phyloP scores from a whole-genome alignment of 2,329 filamentous ascomycete species.

The Shiraia bambusicola region DNA sequence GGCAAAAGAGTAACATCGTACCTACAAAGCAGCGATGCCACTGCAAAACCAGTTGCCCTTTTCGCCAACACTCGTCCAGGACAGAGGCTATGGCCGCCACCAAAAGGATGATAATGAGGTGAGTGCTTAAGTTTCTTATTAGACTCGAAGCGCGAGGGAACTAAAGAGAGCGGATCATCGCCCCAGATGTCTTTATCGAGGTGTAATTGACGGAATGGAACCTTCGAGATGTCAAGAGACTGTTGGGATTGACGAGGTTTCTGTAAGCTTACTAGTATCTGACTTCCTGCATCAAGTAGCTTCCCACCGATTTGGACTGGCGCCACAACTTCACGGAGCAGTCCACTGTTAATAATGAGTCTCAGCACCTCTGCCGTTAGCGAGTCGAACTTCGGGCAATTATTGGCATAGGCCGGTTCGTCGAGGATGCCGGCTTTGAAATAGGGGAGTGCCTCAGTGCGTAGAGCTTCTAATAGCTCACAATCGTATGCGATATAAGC shows the following conservation, averaged over 20 bases:
- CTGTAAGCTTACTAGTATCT: constrained; percentile 6
- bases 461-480: constrained; percentile 9
- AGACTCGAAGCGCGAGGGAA: constrained; percentile 11
- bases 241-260: neutral
- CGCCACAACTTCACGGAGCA: constrained; percentile 8
- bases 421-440: constrained; percentile 2
- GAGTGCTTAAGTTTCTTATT: constrained; percentile 9
- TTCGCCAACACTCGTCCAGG: constrained; percentile 13
- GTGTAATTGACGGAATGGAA: constrained; percentile 13
- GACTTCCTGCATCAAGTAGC: constrained; percentile 8
- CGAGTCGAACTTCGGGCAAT: constrained; percentile 15
- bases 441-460: constrained; percentile 9
- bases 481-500: constrained; percentile 11
- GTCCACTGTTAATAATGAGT: constrained; percentile 9
- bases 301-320: constrained; percentile 10
- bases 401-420: constrained; percentile 8
- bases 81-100: constrained; percentile 16
- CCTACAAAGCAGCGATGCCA: neutral
- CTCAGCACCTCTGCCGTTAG: constrained; percentile 13
- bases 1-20: too few species aligned
- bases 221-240: too few species aligned
- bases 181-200: constrained; percentile 11
- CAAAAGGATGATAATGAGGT: constrained; percentile 11
- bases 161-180: constrained; percentile 1
- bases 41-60: neutral